phyloP scores from a whole-genome alignment of 169 alveolate species.

The Plasmodium billcollinsi region DNA sequence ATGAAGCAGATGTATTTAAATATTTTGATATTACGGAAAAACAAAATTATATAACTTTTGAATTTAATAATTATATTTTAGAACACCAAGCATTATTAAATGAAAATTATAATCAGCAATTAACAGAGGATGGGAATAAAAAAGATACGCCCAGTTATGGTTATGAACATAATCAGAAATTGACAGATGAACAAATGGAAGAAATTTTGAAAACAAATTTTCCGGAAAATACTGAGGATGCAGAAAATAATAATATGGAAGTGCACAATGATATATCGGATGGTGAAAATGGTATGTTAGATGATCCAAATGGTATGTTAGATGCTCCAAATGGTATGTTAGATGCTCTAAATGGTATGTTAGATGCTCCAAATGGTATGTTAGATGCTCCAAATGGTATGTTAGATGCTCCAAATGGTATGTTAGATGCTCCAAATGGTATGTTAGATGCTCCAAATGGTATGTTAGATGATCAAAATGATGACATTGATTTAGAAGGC shows the following conservation, averaged over 20 bases:
- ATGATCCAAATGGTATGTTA: too few species aligned
- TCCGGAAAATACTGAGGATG: neutral
- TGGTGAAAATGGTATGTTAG: neutral
- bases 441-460: too few species aligned
- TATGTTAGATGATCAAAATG: too few species aligned
- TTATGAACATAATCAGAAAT: neutral
- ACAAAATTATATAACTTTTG: slow-evolving; percentile 50
- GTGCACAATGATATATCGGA: neutral
- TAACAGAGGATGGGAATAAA: neutral
- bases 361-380: too few species aligned
- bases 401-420: too few species aligned
- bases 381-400: too few species aligned
- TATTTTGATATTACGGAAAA: slow-evolving; percentile 52
- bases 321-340: too few species aligned
- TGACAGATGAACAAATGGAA: neutral
- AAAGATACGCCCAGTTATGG: neutral
- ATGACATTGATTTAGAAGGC: neutral
- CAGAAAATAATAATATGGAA: too few species aligned
- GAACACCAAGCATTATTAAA: slow-evolving; percentile 5
- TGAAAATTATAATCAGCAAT: neutral
- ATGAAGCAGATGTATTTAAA: slow-evolving; percentile 21
- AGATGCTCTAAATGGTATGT: too few species aligned
- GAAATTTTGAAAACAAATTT: neutral
- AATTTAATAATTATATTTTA: slow-evolving; percentile 24
- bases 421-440: too few species aligned